A percentile compares a stretch with the other conserved stretches of the same genome.
phyloP scores from a whole-genome alignment of 371 early-diverging fungal species.

The Funneliformis caledonium region DNA sequence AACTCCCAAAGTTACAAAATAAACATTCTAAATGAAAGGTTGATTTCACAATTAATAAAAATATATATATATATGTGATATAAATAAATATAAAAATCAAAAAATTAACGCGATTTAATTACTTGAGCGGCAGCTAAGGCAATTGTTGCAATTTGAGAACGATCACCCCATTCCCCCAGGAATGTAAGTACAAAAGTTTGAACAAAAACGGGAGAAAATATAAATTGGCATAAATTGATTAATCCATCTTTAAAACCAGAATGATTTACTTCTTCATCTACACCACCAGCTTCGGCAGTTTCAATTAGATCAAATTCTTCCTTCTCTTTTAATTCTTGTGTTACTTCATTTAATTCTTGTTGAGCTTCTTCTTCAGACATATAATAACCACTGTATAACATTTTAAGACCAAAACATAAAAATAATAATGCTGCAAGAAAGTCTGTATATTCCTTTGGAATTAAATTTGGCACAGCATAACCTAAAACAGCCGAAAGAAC shows the following conservation, averaged over 20 bases:
- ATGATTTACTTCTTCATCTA: conserved; percentile 40
- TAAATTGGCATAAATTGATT: conserved; percentile 65
- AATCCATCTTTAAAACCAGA: conserved; percentile 53
- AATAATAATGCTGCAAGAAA: conserved; percentile 83
- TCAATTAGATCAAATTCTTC: conserved; percentile 64
- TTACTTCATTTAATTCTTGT: conserved; percentile 90
- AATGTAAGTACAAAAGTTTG: conserved; percentile 95
- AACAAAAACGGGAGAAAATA: conserved; percentile 91
- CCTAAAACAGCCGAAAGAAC: conserved; percentile 92
- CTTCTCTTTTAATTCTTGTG: conserved; percentile 80
- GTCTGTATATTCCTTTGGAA: conserved; percentile 87
- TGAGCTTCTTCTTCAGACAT: conserved; percentile 87
- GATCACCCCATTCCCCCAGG: conserved; percentile 97
- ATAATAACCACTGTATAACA: conserved; percentile 82
- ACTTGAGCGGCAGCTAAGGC: conserved; percentile 92
- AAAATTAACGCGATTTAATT: conserved; percentile 41
- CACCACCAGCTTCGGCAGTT: conserved; percentile 44
- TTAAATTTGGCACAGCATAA: conserved; percentile 82
- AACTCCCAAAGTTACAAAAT: conserved; percentile 86
- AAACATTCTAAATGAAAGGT: conserved; percentile 63
- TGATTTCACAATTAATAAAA: conserved; percentile 38
- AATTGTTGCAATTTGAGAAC: conserved; percentile 93
- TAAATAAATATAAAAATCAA: conserved; percentile 14
- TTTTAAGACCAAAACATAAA: conserved; percentile 87
- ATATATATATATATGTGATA: conserved; percentile 11